Evolutionary conservation across 768 basidiomycete species (phyloP).

Genomic region (Lentinula edodes): DNA sequence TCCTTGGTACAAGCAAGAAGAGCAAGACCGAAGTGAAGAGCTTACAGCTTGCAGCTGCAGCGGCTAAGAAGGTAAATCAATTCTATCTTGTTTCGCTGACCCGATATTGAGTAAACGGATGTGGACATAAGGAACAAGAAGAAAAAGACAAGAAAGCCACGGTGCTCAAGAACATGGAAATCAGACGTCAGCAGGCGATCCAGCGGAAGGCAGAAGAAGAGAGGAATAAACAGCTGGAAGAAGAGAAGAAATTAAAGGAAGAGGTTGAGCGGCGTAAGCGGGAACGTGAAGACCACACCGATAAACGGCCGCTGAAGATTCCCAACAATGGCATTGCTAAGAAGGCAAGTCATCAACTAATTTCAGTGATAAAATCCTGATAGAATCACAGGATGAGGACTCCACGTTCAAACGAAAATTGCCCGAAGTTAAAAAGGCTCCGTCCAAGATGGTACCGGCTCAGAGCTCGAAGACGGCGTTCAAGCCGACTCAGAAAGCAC

Average conservation of each 20-base stretch:
- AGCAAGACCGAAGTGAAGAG: slow-evolving; percentile 75
- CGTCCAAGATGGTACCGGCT: slow-evolving; percentile 12
- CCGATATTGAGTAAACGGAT: not conserved
- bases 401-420: slow-evolving; percentile 67
- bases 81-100: slow-evolving; percentile 6
- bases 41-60: slow-evolving; percentile 73
- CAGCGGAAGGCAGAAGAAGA: slow-evolving; percentile 81
- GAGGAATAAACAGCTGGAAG: slow-evolving; percentile 52
- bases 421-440: slow-evolving; percentile 50
- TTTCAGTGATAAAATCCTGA: not conserved
- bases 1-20: slow-evolving; percentile 68
- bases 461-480: slow-evolving; percentile 8
- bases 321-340: slow-evolving; percentile 29
- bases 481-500: slow-evolving; percentile 42
- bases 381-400: slow-evolving; percentile 55
- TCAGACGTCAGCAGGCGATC: slow-evolving; percentile 61
- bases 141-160: slow-evolving; percentile 75
- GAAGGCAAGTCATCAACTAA: slow-evolving; percentile 37
- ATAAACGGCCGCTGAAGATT: slow-evolving; percentile 57
- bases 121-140: slow-evolving; percentile 69
- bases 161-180: slow-evolving; percentile 77
- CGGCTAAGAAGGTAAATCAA: slow-evolving; percentile 73
- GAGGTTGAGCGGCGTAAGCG: slow-evolving; percentile 75
- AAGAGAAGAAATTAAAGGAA: slow-evolving; percentile 68
- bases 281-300: slow-evolving; percentile 73